Evolutionary conservation across 768 basidiomycete genomes (phyloP).

Genomic region (Termitomyces sp.): DNA sequence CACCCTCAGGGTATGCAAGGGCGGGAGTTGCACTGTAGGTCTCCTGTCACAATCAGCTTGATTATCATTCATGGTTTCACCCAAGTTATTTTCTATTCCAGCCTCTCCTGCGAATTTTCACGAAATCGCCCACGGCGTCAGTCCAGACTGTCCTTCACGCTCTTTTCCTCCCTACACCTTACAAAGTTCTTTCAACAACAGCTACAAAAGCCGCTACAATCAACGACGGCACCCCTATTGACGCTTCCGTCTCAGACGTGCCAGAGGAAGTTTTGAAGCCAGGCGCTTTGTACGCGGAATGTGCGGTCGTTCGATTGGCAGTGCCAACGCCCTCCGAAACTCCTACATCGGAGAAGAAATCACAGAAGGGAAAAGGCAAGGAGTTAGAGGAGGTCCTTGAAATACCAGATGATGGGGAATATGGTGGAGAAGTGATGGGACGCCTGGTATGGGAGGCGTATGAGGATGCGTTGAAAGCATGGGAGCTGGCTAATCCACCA

Average conservation of each 20-base stretch:
- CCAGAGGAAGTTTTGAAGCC: conserved; percentile 69
- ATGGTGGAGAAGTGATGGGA: conserved; percentile 66
- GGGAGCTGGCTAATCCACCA: conserved; percentile 46
- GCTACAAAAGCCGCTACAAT: conserved; percentile 1
- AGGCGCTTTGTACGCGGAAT: conserved; percentile 74
- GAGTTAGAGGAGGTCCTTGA: conserved; percentile 27
- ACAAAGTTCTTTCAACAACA: conserved; percentile 44
- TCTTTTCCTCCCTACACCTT: conserved; percentile 77
- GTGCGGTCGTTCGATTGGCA: conserved; percentile 51
- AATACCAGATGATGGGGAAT: conserved; percentile 59
- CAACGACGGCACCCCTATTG: conserved; percentile 8
- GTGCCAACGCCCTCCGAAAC: conserved; percentile 23
- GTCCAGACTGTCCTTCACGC: conserved; percentile 80
- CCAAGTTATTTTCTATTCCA: conserved; percentile 61
- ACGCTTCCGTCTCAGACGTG: conserved; percentile 16
- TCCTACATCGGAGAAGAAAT: conserved; percentile 15
- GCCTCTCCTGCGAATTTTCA: conserved; percentile 61
- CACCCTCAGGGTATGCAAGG: conserved; percentile 29
- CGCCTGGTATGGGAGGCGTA: conserved; percentile 74
- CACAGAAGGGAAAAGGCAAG: conserved; percentile 18
- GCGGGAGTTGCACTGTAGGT: conserved; percentile 48
- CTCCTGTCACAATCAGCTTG: conserved; percentile 3
- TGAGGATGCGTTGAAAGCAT: conserved; percentile 58
- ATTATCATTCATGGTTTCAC: not conserved
- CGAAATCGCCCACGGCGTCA: conserved; percentile 59